Evolutionary conservation across 352 stramenopile genomes (phyloP).

Genomic region (Globisporangium cederbergense): DNA sequence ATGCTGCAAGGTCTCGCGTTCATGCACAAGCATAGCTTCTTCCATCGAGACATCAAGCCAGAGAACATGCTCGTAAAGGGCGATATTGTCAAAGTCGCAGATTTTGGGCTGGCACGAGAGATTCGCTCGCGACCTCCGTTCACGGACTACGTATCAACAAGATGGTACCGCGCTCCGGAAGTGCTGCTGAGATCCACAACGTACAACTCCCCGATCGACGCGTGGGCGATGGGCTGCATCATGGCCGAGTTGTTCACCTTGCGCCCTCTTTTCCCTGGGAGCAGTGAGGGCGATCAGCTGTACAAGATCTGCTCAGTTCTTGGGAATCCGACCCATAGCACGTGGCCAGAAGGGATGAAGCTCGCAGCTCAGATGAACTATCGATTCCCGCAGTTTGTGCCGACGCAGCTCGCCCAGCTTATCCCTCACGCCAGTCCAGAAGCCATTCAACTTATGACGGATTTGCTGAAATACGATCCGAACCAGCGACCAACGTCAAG

Average conservation of each 20-base stretch:
- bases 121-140: conserved; percentile 91
- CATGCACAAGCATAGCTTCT: conserved; percentile 98
- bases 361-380: conserved; percentile 96
- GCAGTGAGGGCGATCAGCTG: conserved; percentile 96
- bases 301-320: conserved; percentile 97
- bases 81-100: conserved; percentile 95
- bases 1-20: conserved; percentile 96
- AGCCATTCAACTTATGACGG: conserved; percentile 90
- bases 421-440: conserved; percentile 90
- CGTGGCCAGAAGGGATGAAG: conserved; percentile 94
- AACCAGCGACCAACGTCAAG: conserved; percentile 90
- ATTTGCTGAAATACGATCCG: conserved; percentile 93
- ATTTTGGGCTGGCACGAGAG: conserved; percentile 97
- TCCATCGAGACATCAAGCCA: conserved; percentile 98
- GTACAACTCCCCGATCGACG: conserved; percentile 98
- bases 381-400: conserved; percentile 93
- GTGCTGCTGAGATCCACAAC: conserved; percentile 92
- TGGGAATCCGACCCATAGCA: conserved; percentile 86
- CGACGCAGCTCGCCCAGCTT: conserved; percentile 82
- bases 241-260: conserved; percentile 97
- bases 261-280: conserved; percentile 96
- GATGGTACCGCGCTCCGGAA: conserved; percentile 98
- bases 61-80: conserved; percentile 97
- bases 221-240: conserved; percentile 97
- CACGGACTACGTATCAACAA: conserved; percentile 98